Base-by-base conservation (phyloP, 1,139 yeast species). In the Lodderomyces parapsilosis region DNA sequence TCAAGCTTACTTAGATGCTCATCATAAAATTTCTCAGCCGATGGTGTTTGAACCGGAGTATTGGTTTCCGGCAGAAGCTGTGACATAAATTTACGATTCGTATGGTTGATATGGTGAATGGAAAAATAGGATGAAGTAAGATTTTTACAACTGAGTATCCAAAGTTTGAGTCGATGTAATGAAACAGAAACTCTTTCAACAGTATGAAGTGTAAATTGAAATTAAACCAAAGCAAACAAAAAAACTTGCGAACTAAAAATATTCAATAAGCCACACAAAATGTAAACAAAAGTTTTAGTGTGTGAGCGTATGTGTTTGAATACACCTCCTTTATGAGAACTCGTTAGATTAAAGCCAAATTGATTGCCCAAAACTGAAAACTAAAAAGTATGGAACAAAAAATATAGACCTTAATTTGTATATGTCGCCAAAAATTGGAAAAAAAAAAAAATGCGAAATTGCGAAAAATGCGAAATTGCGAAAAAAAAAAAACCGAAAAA, bases 21-120 rank as follows among this genome's bases (percentile, higher is more conserved):
- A 36, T 31, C 38, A 20, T 36, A 19, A 47, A 57, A 63, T 41
- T 50, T 53, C 42, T 66, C 73, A 6, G 70, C 62, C 28, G 71
- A 64, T 10, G 74, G 74, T 4, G 74, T 68, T 51, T 68, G 74
- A 15, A 68, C 73, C 36, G 72, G 74, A 22, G 73, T 66, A 51
- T 62, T 66, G 10, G 71, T 60, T 17, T 51, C 54, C 31, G 46
- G 46, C 23, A 51, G 48, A 38, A 49, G 47, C 37, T 53, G 57
- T 24, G 58, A 54, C 59, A 57, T 56, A 17, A 39, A 31, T 36
- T 17, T 30, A 17, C 19, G 17, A 32, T 6, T 8, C 6, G 4
- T n/a, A 11, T 24, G 11, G 10, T 24, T 28, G 31, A 13, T 28
- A 30, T 30, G 5, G 27, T 30, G 33, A 15, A n/a, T n/a, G n/a